These are phyloP conservation scores for Populus davidiana DNA, from an alignment of 345 rosid species.

Conservation along the genomic window DNA sequence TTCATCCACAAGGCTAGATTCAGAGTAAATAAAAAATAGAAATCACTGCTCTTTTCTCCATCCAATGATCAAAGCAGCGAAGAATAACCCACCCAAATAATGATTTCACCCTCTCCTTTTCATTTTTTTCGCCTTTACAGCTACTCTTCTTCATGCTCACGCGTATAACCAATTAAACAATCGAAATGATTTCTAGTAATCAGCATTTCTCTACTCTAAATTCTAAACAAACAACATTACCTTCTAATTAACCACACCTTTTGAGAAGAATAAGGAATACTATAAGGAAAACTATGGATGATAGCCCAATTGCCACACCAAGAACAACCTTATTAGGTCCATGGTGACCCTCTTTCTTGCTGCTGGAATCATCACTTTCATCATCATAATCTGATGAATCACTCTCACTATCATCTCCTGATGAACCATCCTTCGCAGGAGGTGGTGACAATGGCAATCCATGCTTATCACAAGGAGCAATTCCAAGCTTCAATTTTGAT, in stretches of 20 bases:
- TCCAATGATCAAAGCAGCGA: conserved; percentile 21
- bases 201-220: conserved; percentile 27
- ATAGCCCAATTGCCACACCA: conserved; percentile 79
- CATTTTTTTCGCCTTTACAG: not conserved
- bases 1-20: conserved; percentile 16
- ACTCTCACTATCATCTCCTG: conserved; percentile 28
- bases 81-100: conserved; percentile 27
- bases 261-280: conserved; percentile 73
- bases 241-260: conserved; percentile 58
- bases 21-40: not conserved
- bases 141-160: conserved; percentile 17
- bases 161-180: conserved; percentile 28
- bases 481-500: conserved; percentile 76
- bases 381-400: conserved; percentile 55
- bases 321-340: conserved; percentile 89
- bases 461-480: conserved; percentile 80
- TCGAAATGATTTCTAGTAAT: conserved; percentile 21
- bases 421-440: conserved; percentile 51
- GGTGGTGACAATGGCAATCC: conserved; percentile 87
- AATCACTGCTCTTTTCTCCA: conserved; percentile 20
- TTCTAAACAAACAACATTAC: conserved; percentile 2
- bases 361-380: conserved; percentile 27
- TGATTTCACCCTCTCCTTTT: conserved; percentile 8
- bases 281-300: conserved; percentile 81
- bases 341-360: conserved; percentile 47